phyloP scores from a whole-genome alignment of 1,139 yeast species.

The Blastobotrys aristatus region DNA sequence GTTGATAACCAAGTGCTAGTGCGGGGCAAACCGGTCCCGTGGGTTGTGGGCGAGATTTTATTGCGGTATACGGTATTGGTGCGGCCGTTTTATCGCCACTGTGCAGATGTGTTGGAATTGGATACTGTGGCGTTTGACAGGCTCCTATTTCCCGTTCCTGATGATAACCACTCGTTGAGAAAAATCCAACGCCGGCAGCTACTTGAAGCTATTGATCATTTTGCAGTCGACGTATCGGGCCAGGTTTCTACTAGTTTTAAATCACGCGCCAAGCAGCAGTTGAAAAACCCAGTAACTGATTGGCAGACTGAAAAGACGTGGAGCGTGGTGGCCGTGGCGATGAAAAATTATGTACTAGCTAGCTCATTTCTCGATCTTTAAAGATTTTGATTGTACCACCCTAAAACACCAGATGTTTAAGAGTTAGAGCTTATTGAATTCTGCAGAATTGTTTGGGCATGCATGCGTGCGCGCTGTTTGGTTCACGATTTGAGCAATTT shows the following conservation, averaged over 20 bases:
- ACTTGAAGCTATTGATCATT: neutral
- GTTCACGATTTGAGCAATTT: too few species aligned
- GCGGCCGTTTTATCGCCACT: conserved; percentile 3
- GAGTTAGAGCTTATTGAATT: too few species aligned
- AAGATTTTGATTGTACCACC: too few species aligned
- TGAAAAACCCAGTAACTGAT: neutral
- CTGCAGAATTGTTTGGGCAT: too few species aligned
- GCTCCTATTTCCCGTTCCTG: neutral
- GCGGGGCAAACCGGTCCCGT: conserved; percentile 1
- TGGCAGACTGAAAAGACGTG: neutral
- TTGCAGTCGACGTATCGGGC: neutral
- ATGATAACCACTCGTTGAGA: neutral
- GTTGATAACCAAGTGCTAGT: neutral
- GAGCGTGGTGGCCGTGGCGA: conserved; percentile 1
- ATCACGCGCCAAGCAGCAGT: neutral
- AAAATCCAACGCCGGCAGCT: neutral
- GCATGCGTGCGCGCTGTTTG: too few species aligned
- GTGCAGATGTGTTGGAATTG: neutral
- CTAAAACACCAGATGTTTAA: too few species aligned
- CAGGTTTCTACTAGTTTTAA: neutral
- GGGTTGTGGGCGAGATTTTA: conserved; percentile 4
- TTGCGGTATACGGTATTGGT: conserved; percentile 3
- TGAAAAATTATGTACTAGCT: neutral
- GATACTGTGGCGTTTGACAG: neutral
- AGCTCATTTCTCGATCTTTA: too few species aligned